Conservation (phyloP, 2,329 filamentous ascomycete genomes). For the Colletotrichum plurivorum region DNA sequence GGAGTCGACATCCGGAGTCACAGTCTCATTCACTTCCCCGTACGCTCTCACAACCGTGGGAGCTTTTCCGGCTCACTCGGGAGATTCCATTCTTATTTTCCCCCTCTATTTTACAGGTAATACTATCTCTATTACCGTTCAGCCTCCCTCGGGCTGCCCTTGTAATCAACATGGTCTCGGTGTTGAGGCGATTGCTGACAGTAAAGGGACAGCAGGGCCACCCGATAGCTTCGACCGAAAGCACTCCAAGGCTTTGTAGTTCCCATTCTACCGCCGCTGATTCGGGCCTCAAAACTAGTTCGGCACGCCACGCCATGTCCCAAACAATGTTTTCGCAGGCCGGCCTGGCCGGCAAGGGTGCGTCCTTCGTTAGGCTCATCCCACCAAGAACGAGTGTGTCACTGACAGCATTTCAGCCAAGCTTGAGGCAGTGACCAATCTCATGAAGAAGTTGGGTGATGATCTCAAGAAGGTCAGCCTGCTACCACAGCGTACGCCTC, state of each 20-base stretch:
- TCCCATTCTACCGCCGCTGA: slow-evolving; percentile 3
- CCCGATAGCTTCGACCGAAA: slow-evolving; percentile 11
- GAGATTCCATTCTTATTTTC: not conserved
- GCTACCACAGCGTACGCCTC: slow-evolving; percentile 47
- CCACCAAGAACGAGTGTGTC: not conserved
- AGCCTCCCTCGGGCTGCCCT: not conserved
- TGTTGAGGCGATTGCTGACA: slow-evolving; percentile 31
- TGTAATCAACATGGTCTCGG: slow-evolving; percentile 15
- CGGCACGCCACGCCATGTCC: slow-evolving; percentile 27
- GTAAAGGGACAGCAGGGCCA: slow-evolving; percentile 7
- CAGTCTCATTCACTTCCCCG: slow-evolving; percentile 9
- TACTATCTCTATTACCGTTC: not conserved
- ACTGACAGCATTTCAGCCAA: slow-evolving; percentile 66
- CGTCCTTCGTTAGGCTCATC: not conserved
- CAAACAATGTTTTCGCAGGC: slow-evolving; percentile 30
- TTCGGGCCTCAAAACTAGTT: slow-evolving; percentile 5
- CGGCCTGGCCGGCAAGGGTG: slow-evolving; percentile 32
- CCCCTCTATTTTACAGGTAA: slow-evolving; percentile 16
- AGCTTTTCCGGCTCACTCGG: slow-evolving; percentile 3
- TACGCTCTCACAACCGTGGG: slow-evolving; percentile 4
- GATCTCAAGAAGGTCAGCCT: slow-evolving; percentile 75
- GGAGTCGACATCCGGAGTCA: slow-evolving; percentile 27
- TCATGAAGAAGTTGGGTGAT: slow-evolving; percentile 73
- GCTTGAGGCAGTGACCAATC: slow-evolving; percentile 74
- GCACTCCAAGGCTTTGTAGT: not conserved